These are phyloP conservation scores for Haberlea rhodopensis DNA, from an alignment of 257 asterid genomes.

Conservation along the genomic window DNA sequence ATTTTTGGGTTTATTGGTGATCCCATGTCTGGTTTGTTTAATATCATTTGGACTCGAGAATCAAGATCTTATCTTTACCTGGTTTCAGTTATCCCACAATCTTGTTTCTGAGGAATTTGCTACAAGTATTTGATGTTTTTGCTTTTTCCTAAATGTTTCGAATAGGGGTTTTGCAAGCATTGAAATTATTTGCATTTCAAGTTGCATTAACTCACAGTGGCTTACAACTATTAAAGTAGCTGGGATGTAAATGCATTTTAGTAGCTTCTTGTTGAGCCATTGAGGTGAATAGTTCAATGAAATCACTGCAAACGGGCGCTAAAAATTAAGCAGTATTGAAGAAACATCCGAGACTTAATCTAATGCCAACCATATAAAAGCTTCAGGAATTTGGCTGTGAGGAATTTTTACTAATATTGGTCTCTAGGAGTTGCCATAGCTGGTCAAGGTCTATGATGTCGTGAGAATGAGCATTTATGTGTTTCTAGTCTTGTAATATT, in stretches of 20 bases:
- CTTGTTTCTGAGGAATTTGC: slow-evolving; percentile 9
- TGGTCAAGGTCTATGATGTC: not conserved
- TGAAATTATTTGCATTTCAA: slow-evolving; percentile 7
- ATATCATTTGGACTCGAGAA: slow-evolving; percentile 18
- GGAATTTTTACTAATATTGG: not conserved
- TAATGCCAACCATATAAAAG: not conserved
- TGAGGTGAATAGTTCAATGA: slow-evolving; percentile 6
- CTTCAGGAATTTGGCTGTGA: slow-evolving; percentile 3
- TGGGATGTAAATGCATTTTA: slow-evolving; percentile 1
- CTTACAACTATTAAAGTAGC: slow-evolving; percentile 11
- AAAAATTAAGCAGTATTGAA: slow-evolving; percentile 4
- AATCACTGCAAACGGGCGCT: not conserved
- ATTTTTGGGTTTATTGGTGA: slow-evolving; percentile 9
- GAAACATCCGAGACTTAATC: slow-evolving; percentile 9
- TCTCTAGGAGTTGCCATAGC: not conserved
- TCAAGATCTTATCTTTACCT: slow-evolving; percentile 12
- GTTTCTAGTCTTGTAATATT: no score
- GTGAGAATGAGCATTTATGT: not conserved
- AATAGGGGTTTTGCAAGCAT: slow-evolving; percentile 8
- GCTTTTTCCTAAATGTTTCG: no score
- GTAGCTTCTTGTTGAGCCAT: slow-evolving; percentile 15
- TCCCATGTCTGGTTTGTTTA: not conserved
- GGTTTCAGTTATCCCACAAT: slow-evolving; percentile 11
- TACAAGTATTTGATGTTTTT: no score
- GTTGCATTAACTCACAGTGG: not conserved